Percentiles rank a stretch among this genome's conserved stretches.
phyloP scores from a whole-genome alignment of 2,329 filamentous ascomycete genomes.

The Catunica adiposa region DNA sequence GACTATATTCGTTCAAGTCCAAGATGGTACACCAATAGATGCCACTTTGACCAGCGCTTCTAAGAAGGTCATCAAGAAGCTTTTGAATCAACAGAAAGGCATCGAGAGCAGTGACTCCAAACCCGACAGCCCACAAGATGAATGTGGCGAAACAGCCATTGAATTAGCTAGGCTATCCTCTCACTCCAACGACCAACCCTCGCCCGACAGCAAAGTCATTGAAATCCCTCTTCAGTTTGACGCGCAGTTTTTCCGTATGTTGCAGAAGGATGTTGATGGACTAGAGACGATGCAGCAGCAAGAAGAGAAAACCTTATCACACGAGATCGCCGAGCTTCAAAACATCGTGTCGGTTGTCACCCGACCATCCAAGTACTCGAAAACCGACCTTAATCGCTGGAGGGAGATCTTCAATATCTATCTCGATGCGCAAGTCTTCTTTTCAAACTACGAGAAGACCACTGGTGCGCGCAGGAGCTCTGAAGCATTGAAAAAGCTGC shows the following conservation, averaged over 20 bases:
- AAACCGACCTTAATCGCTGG: conserved; percentile 58
- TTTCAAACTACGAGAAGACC: conserved; percentile 57
- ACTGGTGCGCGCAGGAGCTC: conserved; percentile 50
- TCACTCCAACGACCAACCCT: neutral
- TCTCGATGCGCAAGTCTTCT: conserved; percentile 64
- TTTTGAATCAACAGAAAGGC: conserved; percentile 20
- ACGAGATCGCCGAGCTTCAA: conserved; percentile 48
- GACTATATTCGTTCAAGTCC: conserved; percentile 50
- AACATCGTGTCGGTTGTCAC: conserved; percentile 47
- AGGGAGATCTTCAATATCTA: conserved; percentile 70
- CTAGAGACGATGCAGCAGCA: conserved; percentile 51
- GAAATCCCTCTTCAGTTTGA: conserved; percentile 66
- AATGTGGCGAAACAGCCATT: neutral
- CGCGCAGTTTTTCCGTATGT: conserved; percentile 60
- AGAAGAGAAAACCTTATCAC: conserved; percentile 47
- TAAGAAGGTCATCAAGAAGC: conserved; percentile 42
- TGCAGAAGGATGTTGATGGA: conserved; percentile 53
- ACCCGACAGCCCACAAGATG: neutral
- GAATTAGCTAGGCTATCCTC: neutral
- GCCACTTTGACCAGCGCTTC: conserved; percentile 51
- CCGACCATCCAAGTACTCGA: conserved; percentile 43
- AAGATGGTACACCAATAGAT: conserved; percentile 50
- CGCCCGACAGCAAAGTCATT: conserved; percentile 23
- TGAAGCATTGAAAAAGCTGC: conserved; percentile 49
- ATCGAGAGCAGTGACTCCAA: neutral